Evolutionary conservation across 257 asterid genomes (phyloP), one percentile per base, ranked within the genome.

Genomic region (Fraxinus pennsylvanica): DNA sequence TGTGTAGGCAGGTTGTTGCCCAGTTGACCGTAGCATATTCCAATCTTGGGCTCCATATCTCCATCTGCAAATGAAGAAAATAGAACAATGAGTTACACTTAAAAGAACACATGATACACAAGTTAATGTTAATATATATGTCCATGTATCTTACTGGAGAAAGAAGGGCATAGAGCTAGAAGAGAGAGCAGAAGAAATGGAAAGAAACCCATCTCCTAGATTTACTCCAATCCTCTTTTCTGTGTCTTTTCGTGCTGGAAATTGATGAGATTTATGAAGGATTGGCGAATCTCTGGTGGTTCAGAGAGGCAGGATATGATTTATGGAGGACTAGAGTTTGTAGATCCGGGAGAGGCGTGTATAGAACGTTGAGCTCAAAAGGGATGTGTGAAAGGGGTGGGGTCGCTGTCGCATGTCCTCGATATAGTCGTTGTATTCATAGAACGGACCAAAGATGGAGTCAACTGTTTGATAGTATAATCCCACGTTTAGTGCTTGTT

Each of bases 11-110:
- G 94, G 54, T 95, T 86, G 90, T 93, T 88, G 17, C 98, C 99
- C n/a, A 95, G 92, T 54, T 91, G 92, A 68, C 98, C 99, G 75
- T 95, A 91, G 88, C 98, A 93, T 80, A 95, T 83, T 13, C 99
- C 99, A 0, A 95, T 80, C 30, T 78, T 89, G 30, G 90, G 78
- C 5, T 88, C 66, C 77, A 85, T 75, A 27, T 65, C 91, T 70
- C 85, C 97, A 80, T 83, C 97, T 92, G 91, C 19, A 63, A 63
- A 63, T 25, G 36, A 59, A 81, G 78, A 9, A 9, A 52, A 45
- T 7, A 45, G 4, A 8, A 21, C 54, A 75, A 52, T 27, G 15
- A 73, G 14, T 43, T 43, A 43, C 4, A 10, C 41, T 43, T n/a
- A 0, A 6, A 47, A 47, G 59, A 47, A 47, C 59, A 15, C n/a